phyloP scores from a whole-genome alignment of 2,329 filamentous ascomycete genomes.

The Phialophora tarda region DNA sequence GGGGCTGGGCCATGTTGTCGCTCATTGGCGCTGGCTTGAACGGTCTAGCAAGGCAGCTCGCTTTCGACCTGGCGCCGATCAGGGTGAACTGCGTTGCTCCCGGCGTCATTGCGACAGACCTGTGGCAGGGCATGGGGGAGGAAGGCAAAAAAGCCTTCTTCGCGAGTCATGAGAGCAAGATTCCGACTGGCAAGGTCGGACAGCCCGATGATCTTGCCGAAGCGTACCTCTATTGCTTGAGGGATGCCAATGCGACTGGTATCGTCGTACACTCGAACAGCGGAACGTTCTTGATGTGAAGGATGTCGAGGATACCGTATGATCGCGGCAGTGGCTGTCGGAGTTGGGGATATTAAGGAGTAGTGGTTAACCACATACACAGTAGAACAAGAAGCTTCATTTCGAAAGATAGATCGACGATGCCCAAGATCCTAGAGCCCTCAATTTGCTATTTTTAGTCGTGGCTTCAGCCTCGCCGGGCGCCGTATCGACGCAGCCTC shows the following conservation, averaged over 20 bases:
- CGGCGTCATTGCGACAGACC: constrained; percentile 58
- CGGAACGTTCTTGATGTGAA: constrained; percentile 42
- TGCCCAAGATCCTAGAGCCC: too few species aligned
- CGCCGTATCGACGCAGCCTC: constrained; percentile 4
- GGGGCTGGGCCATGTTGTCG: constrained; percentile 57
- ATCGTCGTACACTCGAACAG: constrained; percentile 53
- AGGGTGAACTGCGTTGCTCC: constrained; percentile 68
- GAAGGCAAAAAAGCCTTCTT: constrained; percentile 40
- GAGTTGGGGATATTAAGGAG: too few species aligned
- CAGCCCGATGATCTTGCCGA: constrained; percentile 53
- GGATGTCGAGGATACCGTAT: neutral
- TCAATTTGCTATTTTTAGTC: too few species aligned
- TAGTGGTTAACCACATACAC: too few species aligned
- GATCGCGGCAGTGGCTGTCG: neutral
- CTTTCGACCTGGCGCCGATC: constrained; percentile 67
- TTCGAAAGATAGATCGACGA: too few species aligned
- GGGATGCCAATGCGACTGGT: constrained; percentile 55
- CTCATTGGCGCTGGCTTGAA: constrained; percentile 59
- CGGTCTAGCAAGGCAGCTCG: constrained; percentile 61
- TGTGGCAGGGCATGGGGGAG: constrained; percentile 45
- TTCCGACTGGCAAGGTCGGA: constrained; percentile 46
- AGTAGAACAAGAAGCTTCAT: too few species aligned
- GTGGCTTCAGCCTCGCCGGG: neutral
- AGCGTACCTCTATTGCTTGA: constrained; percentile 56
- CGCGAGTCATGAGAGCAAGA: constrained; percentile 32